A percentile compares a stretch with the other conserved stretches of the same genome.
Conservation (phyloP, 805 yeast species). For the Ogataea ramenticola region DNA sequence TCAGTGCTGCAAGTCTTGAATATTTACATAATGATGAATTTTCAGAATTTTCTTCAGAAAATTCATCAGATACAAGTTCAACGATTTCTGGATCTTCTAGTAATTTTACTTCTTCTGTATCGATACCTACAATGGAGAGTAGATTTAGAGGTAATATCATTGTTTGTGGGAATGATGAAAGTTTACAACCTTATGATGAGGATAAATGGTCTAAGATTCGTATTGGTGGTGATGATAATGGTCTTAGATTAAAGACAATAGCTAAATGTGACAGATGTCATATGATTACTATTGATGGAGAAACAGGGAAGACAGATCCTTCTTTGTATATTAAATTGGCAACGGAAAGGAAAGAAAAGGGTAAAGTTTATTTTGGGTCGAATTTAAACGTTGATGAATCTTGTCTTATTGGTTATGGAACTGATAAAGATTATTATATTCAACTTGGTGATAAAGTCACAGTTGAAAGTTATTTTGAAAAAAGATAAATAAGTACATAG, state of each 20-base stretch:
- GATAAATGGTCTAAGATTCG: constrained; percentile 27
- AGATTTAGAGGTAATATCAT: constrained; percentile 33
- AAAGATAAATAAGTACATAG: background rate
- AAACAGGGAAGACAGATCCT: constrained; percentile 27
- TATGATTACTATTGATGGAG: constrained; percentile 34
- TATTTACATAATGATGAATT: background rate
- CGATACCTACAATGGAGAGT: constrained; percentile 4
- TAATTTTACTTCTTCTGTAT: background rate
- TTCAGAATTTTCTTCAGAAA: no score
- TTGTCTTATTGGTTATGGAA: constrained; percentile 3
- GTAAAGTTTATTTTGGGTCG: constrained; percentile 33
- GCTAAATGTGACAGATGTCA: constrained; percentile 34
- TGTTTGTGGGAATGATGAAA: constrained; percentile 16
- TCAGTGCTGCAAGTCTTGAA: constrained; percentile 14
- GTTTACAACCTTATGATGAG: constrained; percentile 27
- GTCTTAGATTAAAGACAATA: constrained; percentile 14
- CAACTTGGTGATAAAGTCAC: constrained; percentile 11
- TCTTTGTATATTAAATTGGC: constrained; percentile 27
- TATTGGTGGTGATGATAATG: constrained; percentile 5
- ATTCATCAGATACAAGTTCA: constrained; percentile 7
- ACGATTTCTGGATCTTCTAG: constrained; percentile 1
- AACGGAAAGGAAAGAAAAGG: constrained; percentile 25
- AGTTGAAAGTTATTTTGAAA: background rate
- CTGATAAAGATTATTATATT: constrained; percentile 1
- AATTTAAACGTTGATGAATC: constrained; percentile 16